Percentiles rank a stretch among this genome's conserved stretches.
Conservation (phyloP, 495 filamentous ascomycete genomes). For the Neurospora discreta region DNA sequence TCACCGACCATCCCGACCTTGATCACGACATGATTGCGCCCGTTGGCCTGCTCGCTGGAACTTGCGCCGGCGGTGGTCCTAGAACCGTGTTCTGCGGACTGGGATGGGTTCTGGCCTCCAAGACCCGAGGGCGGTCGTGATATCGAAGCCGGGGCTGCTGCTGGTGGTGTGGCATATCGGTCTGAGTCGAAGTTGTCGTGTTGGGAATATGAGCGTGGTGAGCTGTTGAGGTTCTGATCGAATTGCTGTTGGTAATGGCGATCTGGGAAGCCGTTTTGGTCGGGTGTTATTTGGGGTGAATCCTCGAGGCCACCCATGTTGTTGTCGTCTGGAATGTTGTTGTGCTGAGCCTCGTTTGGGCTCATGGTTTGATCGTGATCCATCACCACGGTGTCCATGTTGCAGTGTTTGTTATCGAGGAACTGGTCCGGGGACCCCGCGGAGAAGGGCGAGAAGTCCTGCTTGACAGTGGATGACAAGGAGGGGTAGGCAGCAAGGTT, state of each 20-base stretch:
- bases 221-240: constrained; percentile 27
- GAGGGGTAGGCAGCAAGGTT: neutral
- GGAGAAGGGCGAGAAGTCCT: constrained; percentile 39
- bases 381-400: constrained; percentile 32
- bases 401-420: constrained; percentile 38
- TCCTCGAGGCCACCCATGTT: constrained; percentile 28
- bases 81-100: constrained; percentile 24
- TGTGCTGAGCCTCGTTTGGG: neutral
- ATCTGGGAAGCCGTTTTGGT: constrained; percentile 14
- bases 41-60: constrained; percentile 31
- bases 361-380: constrained; percentile 27
- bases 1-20: constrained; percentile 99
- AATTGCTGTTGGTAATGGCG: constrained; percentile 26
- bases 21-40: constrained; percentile 88
- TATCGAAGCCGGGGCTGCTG: constrained; percentile 23
- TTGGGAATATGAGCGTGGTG: constrained; percentile 16
- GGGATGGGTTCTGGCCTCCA: constrained; percentile 25
- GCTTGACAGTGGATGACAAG: constrained; percentile 15
- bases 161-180: constrained; percentile 31
- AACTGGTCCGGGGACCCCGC: constrained; percentile 39
- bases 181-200: constrained; percentile 22
- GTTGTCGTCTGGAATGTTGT: constrained; percentile 22
- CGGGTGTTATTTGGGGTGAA: constrained; percentile 14
- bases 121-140: constrained; percentile 41
- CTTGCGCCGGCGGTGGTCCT: constrained; percentile 26